Base-by-base conservation (phyloP, 371 early-diverging fungal species). In the Apophysomyces elegans region DNA sequence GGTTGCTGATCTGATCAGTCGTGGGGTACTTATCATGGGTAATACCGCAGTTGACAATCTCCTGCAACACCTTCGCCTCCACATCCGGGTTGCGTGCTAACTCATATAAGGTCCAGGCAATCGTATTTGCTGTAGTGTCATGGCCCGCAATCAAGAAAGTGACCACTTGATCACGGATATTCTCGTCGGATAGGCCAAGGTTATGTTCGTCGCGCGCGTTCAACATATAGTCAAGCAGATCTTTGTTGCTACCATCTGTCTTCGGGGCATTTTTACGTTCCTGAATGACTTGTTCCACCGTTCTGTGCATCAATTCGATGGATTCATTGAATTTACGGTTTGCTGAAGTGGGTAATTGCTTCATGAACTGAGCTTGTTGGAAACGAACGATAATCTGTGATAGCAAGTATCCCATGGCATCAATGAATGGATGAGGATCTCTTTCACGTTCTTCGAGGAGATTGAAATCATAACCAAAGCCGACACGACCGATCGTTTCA, bases 171-270 rank as follows among this genome's bases (percentile, higher is more conserved):
- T 81, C 81, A 47, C 81, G 75, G 37, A 81, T 84, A 16, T 74
- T 58, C 12, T 61, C 63, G 39, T 82, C 77, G 2, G 45, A 43
- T 44, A 84, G 46, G 14, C 64, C 62, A n/a, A 64, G 45, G 11
- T 60, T 64, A 14, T 74, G 60, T 12, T 67, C 62, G 14, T 67
- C 69, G 11, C 63, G 62, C 14, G 79, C 82, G 36, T 65, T 73
- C 62, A 84, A 58, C 84, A 84, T 84, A 61, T 68, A 81, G 18
- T 65, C 81, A 13, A 84, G 59, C 21, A 84, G 56, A 67, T 84
- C 82, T 45, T 66, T 75, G 5, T 68, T 21, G 7, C 44, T 56
- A 21, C 57, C 64, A 1, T 38, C 43, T 11, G 63, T 56, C n/a
- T 65, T 14, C 26, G 56, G 44, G 7, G 43, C 32, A 12, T 50